Conservation (phyloP, 768 basidiomycete species). For the Leccinellum albellum region DNA sequence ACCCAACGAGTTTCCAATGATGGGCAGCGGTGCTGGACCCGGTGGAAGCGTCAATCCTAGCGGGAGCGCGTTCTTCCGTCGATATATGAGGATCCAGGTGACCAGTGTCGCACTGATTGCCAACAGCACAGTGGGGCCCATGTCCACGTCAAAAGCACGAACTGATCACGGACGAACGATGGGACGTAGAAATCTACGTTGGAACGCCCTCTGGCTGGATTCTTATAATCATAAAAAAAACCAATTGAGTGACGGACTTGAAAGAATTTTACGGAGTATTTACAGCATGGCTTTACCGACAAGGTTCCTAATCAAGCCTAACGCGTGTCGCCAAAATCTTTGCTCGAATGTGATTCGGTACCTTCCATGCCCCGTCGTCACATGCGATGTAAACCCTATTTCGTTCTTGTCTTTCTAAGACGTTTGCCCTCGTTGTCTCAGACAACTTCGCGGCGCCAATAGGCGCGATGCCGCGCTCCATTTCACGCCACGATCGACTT, state of each 20-base stretch:
- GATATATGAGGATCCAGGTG: not conserved
- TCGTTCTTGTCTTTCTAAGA: not conserved
- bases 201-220: not conserved
- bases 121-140: not conserved
- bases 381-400: too few species aligned
- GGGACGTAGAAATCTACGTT: not conserved
- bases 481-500: not conserved
- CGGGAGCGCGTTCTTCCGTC: not conserved
- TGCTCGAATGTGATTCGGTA: too few species aligned
- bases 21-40: constrained; percentile 9
- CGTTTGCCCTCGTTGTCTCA: not conserved
- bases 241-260: not conserved
- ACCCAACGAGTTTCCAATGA: constrained; percentile 11
- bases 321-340: too few species aligned
- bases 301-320: not conserved
- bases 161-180: not conserved
- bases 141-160: not conserved
- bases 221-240: not conserved
- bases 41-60: constrained; percentile 5
- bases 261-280: not conserved
- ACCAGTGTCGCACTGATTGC: not conserved
- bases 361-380: too few species aligned
- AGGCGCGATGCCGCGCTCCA: not conserved
- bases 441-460: not conserved
- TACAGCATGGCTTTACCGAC: not conserved